phyloP scores from a whole-genome alignment of 148 eudicot species.

The Fagopyrum esculentum region DNA sequence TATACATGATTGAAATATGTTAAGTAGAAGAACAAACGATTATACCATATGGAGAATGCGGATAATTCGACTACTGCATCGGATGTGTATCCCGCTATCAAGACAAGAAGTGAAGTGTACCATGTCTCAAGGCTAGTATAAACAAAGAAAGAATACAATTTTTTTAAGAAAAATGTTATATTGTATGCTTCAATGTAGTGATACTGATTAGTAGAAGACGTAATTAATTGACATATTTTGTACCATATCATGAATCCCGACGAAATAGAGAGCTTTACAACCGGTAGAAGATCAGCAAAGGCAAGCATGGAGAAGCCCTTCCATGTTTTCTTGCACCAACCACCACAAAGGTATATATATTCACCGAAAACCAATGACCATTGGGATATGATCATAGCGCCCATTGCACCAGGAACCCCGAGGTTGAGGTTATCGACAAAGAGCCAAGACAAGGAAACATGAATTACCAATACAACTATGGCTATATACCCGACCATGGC shows the following conservation, averaged over 20 bases:
- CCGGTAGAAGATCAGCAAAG: not conserved
- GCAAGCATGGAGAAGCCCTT: not conserved
- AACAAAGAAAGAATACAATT: not conserved
- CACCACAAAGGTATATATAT: not conserved
- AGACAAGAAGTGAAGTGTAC: too few relatives aligned
- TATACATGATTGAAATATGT: not conserved
- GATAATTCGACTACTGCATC: too few relatives aligned
- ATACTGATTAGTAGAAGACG: too few relatives aligned
- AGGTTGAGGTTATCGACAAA: not conserved
- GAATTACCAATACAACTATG: conserved; percentile 25
- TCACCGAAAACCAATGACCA: not conserved
- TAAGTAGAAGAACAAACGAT: not conserved
- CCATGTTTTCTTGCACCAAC: not conserved
- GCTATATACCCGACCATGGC: conserved; percentile 41
- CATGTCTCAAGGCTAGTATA: too few relatives aligned
- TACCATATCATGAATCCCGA: not conserved
- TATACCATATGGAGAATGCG: not conserved
- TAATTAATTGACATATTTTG: too few relatives aligned
- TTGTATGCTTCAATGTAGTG: too few relatives aligned
- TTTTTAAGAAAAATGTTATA: too few relatives aligned
- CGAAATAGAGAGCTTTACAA: not conserved
- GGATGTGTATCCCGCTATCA: too few relatives aligned
- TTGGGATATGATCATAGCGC: not conserved
- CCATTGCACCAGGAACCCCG: not conserved
- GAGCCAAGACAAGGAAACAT: conserved; percentile 47